Percentiles rank a stretch among this genome's conserved stretches.
Conservation (phyloP, 2,329 filamentous ascomycete species). For the Fusarium sp. region DNA sequence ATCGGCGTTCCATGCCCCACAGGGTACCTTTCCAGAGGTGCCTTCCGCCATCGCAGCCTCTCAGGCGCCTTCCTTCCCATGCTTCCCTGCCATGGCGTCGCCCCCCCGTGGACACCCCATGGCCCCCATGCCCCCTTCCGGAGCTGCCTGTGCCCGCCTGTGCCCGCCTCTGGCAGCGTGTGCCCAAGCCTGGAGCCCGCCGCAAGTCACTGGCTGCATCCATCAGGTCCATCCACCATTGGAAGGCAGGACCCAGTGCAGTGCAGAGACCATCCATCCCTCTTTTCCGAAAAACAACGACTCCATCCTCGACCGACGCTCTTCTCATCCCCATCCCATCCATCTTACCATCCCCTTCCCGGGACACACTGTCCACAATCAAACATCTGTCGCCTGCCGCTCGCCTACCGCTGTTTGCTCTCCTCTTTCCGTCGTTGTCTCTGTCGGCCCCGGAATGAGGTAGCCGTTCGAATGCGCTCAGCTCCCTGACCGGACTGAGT, state of each 20-base stretch:
- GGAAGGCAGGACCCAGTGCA: not conserved
- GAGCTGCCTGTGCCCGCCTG: slow-evolving; percentile 29
- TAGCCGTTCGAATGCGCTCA: slow-evolving; percentile 67
- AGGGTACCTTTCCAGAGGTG: slow-evolving; percentile 19
- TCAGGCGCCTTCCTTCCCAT: slow-evolving; percentile 26
- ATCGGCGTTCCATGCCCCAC: slow-evolving; percentile 16
- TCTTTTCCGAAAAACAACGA: slow-evolving; percentile 39
- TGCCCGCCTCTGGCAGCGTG: slow-evolving; percentile 22
- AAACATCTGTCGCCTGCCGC: slow-evolving; percentile 16
- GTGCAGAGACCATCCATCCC: slow-evolving; percentile 28
- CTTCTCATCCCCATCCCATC: slow-evolving; percentile 41
- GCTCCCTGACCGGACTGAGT: slow-evolving; percentile 72
- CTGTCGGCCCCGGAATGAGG: slow-evolving; percentile 64
- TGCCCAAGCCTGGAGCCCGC: slow-evolving; percentile 8
- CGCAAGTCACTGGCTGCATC: slow-evolving; percentile 19
- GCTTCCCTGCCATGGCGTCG: slow-evolving; percentile 16
- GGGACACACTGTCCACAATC: slow-evolving; percentile 25
- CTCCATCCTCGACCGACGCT: slow-evolving; percentile 42
- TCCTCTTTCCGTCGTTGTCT: slow-evolving; percentile 24
- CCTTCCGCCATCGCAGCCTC: slow-evolving; percentile 31
- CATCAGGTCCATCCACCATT: not conserved
- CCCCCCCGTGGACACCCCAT: slow-evolving; percentile 9
- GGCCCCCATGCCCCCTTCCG: slow-evolving; percentile 31
- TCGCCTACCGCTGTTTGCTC: slow-evolving; percentile 19
- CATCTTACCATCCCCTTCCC: slow-evolving; percentile 34